These are phyloP conservation scores for Musa troglodytarum DNA, from an alignment of 176 grass and related monocot genomes.

Conservation along the genomic window DNA sequence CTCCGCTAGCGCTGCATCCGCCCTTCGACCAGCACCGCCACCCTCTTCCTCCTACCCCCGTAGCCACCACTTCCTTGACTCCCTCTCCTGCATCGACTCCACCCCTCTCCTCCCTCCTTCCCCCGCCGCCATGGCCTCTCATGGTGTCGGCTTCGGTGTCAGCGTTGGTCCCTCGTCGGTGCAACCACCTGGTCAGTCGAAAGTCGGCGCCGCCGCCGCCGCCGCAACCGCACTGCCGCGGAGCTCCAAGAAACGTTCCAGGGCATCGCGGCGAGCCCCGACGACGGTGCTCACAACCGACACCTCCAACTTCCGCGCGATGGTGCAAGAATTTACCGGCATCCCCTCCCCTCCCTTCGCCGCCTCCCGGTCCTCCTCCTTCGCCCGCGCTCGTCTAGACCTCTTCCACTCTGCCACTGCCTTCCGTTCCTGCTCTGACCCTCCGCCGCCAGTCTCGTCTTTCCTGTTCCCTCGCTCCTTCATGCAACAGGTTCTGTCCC, in stretches of 20 bases:
- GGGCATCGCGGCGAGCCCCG: slow-evolving; percentile 6
- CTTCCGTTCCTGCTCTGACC: neutral
- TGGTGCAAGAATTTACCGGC: slow-evolving; percentile 20
- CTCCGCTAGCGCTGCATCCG: neutral
- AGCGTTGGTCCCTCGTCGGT: neutral
- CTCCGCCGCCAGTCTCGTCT: neutral
- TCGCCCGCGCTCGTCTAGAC: neutral
- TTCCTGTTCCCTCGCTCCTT: slow-evolving; percentile 12
- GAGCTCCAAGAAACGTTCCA: slow-evolving; percentile 7
- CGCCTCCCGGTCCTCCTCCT: neutral
- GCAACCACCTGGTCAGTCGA: neutral
- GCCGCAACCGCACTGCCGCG: neutral
- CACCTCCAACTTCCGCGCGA: slow-evolving; percentile 14
- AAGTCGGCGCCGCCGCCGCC: neutral
- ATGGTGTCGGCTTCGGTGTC: neutral
- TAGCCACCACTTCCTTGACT: neutral
- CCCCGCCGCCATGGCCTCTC: neutral
- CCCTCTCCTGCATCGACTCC: neutral
- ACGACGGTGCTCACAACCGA: slow-evolving; percentile 17
- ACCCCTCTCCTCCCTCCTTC: neutral
- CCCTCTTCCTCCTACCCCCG: neutral
- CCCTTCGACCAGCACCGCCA: neutral
- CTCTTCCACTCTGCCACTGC: neutral
- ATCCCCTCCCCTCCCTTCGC: slow-evolving; percentile 9
- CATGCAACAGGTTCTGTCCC: slow-evolving; percentile 1